Conservation (phyloP, 75 land plant genomes). For the Sequoia sempervirens region DNA sequence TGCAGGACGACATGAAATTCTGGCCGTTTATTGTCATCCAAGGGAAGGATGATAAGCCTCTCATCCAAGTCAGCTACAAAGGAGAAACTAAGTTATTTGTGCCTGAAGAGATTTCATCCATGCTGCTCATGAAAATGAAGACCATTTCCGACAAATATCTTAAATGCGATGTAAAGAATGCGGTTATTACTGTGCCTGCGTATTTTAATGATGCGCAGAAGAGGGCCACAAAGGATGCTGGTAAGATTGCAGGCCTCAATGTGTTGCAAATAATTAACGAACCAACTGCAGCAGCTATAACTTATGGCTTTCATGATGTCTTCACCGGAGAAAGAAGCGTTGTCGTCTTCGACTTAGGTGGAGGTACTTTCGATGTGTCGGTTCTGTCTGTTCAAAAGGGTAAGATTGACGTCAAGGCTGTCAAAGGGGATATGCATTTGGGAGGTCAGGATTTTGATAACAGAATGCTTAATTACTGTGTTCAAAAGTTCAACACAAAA, state of each 20-base stretch:
- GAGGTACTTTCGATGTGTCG: slow-evolving; percentile 30
- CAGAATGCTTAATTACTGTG: slow-evolving; percentile 25
- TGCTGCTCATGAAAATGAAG: slow-evolving; percentile 16
- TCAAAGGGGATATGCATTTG: slow-evolving; percentile 15
- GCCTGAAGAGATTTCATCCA: slow-evolving; percentile 27
- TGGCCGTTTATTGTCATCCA: slow-evolving; percentile 19
- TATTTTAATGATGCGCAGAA: slow-evolving; percentile 13
- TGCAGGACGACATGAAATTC: slow-evolving; percentile 12
- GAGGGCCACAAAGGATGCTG: slow-evolving; percentile 17
- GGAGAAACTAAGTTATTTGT: slow-evolving; percentile 14
- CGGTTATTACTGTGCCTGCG: slow-evolving; percentile 29
- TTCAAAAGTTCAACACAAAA: slow-evolving; percentile 28
- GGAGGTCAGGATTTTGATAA: slow-evolving; percentile 45
- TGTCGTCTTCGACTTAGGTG: slow-evolving; percentile 21
- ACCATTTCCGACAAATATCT: slow-evolving; percentile 18
- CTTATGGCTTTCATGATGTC: background rate
- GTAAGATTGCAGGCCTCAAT: slow-evolving; percentile 13
- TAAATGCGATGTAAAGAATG: slow-evolving; percentile 10
- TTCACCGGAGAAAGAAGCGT: background rate
- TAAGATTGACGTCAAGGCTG: slow-evolving; percentile 18
- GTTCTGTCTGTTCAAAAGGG: slow-evolving; percentile 35
- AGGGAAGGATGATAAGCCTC: slow-evolving; percentile 14
- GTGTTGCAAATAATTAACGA: slow-evolving; percentile 21
- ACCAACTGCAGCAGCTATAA: background rate
- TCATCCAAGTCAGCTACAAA: slow-evolving; percentile 11